Percentiles rank a stretch among this genome's conserved stretches.
These are phyloP conservation scores for Capillidium heterosporum DNA, from an alignment of 371 early-diverging fungal species.

Conservation along the genomic window DNA sequence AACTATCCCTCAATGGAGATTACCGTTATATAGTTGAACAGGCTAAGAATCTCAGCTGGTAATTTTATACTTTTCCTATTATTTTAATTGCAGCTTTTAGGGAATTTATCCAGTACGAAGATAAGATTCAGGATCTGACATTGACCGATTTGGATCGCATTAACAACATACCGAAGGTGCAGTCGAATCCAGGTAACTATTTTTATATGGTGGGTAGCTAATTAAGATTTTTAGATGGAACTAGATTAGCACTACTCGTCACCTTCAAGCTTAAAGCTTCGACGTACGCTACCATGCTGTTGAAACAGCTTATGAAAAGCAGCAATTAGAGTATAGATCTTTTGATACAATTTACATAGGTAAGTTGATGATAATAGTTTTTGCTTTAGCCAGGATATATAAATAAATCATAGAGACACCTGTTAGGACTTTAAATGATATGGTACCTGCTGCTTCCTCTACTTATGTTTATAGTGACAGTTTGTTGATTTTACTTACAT, in stretches of 20 bases:
- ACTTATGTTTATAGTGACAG: too few relatives aligned
- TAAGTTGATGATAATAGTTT: too few relatives aligned
- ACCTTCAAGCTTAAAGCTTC: background rate
- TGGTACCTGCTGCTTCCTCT: too few relatives aligned
- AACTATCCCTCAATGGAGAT: conserved; percentile 46
- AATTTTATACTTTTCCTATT: background rate
- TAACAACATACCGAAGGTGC: background rate
- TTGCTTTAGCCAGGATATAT: too few relatives aligned
- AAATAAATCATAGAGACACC: too few relatives aligned
- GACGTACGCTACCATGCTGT: background rate
- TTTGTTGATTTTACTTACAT: too few relatives aligned
- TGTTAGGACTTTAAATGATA: too few relatives aligned
- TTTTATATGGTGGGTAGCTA: background rate
- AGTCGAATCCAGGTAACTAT: background rate
- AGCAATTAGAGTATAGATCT: too few relatives aligned
- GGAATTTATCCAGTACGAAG: background rate
- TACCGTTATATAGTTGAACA: conserved; percentile 48
- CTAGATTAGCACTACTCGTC: background rate
- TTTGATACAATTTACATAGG: too few relatives aligned
- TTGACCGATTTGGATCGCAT: background rate
- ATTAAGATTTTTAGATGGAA: background rate
- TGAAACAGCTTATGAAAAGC: background rate
- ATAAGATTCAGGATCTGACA: background rate
- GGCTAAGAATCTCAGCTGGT: conserved; percentile 24
- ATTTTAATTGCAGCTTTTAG: background rate